phyloP scores from a whole-genome alignment of 2,329 filamentous ascomycete genomes.

The Fusarium setosum region DNA sequence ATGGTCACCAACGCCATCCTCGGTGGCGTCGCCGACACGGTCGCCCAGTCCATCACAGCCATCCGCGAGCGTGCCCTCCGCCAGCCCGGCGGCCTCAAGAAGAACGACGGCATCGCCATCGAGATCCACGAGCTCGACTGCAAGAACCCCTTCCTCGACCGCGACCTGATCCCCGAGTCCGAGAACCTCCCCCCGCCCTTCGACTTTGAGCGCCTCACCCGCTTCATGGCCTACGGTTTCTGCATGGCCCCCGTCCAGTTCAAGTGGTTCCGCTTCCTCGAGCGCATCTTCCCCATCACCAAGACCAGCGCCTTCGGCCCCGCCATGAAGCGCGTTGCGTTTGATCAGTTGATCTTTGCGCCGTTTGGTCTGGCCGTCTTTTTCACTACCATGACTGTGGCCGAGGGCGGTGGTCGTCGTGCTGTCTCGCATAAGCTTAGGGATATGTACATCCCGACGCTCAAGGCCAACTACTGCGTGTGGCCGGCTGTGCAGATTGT shows the following conservation, averaged over 20 bases:
- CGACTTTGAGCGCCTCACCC: conserved; percentile 92
- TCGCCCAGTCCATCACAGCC: conserved; percentile 91
- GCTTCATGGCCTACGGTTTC: conserved; percentile 98
- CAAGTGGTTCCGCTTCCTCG: conserved; percentile 93
- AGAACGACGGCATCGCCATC: conserved; percentile 81
- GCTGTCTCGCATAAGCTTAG: conserved; percentile 86
- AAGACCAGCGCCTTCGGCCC: conserved; percentile 79
- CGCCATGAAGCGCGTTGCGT: conserved; percentile 88
- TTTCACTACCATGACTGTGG: conserved; percentile 96
- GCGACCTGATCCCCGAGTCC: conserved; percentile 73
- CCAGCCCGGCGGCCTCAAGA: conserved; percentile 68
- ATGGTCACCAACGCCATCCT: conserved; percentile 99
- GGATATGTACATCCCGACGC: conserved; percentile 92
- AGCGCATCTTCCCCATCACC: conserved; percentile 83
- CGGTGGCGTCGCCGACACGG: conserved; percentile 94
- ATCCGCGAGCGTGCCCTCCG: conserved; percentile 75
- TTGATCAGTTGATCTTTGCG: conserved; percentile 94
- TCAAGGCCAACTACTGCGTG: conserved; percentile 95
- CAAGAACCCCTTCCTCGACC: conserved; percentile 75
- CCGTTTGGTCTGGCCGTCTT: conserved; percentile 88
- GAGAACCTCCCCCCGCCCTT: conserved; percentile 81
- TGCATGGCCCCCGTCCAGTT: conserved; percentile 96
- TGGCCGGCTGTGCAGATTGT: conserved; percentile 97
- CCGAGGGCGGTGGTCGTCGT: conserved; percentile 87
- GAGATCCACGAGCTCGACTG: conserved; percentile 90